Evolutionary conservation across 2,329 filamentous ascomycete genomes (phyloP).

Genomic region (Aspergillus ustus): DNA sequence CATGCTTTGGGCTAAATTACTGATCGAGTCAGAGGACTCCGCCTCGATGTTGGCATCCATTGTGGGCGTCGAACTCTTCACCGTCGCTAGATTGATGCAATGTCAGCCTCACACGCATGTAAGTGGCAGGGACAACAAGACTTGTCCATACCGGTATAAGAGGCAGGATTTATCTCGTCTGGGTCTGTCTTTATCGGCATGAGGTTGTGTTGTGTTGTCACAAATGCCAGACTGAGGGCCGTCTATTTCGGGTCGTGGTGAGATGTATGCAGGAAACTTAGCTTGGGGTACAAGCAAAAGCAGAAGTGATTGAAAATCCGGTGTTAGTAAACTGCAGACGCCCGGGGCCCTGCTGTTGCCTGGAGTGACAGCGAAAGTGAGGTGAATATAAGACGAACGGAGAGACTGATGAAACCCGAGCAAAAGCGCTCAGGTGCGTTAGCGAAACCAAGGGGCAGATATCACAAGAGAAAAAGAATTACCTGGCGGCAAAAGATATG

Average conservation of each 20-base stretch:
- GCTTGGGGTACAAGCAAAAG: neutral
- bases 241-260: neutral
- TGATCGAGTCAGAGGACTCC: constrained; percentile 27
- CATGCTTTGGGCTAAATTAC: constrained; percentile 39
- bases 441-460: neutral
- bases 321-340: neutral
- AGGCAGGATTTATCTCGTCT: neutral
- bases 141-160: neutral
- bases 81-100: neutral
- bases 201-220: neutral
- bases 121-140: neutral
- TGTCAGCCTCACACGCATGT: constrained; percentile 2
- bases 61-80: constrained; percentile 2
- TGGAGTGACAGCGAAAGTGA: neutral
- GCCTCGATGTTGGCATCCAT: neutral
- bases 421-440: neutral
- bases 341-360: neutral
- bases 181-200: neutral
- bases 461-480: neutral
- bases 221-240: neutral
- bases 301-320: neutral
- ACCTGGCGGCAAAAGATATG: neutral
- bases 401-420: neutral
- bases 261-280: neutral
- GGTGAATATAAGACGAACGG: neutral